Percentiles rank a stretch among this genome's conserved stretches.
Conservation (phyloP, 2,329 filamentous ascomycete species). For the Cytospora paraplurivora region DNA sequence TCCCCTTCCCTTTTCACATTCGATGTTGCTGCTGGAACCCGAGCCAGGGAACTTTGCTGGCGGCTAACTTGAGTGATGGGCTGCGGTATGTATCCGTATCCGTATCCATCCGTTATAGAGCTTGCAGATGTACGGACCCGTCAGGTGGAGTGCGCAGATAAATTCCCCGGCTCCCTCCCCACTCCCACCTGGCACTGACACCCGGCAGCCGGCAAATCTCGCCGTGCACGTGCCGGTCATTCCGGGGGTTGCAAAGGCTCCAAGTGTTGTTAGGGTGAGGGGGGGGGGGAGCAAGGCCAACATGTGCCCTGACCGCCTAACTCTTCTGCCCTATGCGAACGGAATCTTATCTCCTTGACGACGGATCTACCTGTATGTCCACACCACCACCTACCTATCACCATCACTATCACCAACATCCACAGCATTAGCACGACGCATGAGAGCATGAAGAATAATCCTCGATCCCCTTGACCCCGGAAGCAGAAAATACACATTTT, state of each 20-base stretch:
- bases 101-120: background rate
- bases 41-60: background rate
- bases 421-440: background rate
- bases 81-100: background rate
- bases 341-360: background rate
- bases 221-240: background rate
- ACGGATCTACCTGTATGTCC: background rate
- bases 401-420: background rate
- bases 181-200: too few relatives aligned
- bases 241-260: too few relatives aligned
- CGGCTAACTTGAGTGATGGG: background rate
- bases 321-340: background rate
- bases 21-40: background rate
- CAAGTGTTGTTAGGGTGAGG: too few relatives aligned
- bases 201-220: background rate
- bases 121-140: background rate
- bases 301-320: background rate
- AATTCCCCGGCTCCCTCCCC: too few relatives aligned
- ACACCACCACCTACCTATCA: background rate
- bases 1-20: background rate
- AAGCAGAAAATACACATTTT: background rate
- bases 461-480: background rate
- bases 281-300: background rate
- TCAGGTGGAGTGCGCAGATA: too few relatives aligned
- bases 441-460: background rate